Evolutionary conservation across 345 rosid genomes (phyloP).

Genomic region (Abelmoschus esculentus): DNA sequence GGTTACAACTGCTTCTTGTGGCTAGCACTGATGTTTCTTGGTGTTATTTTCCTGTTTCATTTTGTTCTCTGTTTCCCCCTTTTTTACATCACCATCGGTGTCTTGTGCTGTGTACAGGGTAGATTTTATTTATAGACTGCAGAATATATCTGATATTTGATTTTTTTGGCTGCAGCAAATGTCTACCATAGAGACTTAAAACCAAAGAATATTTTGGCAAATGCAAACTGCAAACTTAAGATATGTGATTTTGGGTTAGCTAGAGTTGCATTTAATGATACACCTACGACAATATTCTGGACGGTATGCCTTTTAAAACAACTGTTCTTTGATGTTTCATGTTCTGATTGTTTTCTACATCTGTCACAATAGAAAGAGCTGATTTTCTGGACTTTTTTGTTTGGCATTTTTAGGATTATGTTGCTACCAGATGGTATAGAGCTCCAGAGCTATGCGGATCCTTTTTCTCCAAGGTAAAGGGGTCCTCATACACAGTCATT

Average conservation of each 20-base stretch:
- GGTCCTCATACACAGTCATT: not conserved
- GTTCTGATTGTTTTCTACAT: not conserved
- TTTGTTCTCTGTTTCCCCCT: not conserved
- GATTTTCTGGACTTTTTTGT: conserved; percentile 1
- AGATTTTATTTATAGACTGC: not conserved
- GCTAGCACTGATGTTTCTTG: not conserved
- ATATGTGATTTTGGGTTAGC: conserved; percentile 96
- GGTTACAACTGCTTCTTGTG: not conserved
- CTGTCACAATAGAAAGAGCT: not conserved
- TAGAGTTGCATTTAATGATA: conserved; percentile 89
- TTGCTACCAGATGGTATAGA: conserved; percentile 99
- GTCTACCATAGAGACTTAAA: conserved; percentile 93
- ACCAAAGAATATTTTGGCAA: conserved; percentile 94
- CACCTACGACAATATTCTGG: conserved; percentile 92
- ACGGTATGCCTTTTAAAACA: conserved; percentile 43
- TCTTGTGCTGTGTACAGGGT: not conserved
- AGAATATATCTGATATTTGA: not conserved
- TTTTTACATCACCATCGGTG: not conserved
- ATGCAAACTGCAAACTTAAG: conserved; percentile 95
- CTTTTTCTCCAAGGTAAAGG: conserved; percentile 79
- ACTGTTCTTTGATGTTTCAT: conserved; percentile 5
- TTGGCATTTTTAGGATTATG: conserved; percentile 61
- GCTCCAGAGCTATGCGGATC: conserved; percentile 99
- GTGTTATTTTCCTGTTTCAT: not conserved
- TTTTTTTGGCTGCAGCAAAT: conserved; percentile 53